phyloP scores from a whole-genome alignment of 768 basidiomycete species.

The Leucocoprinus leucothites region DNA sequence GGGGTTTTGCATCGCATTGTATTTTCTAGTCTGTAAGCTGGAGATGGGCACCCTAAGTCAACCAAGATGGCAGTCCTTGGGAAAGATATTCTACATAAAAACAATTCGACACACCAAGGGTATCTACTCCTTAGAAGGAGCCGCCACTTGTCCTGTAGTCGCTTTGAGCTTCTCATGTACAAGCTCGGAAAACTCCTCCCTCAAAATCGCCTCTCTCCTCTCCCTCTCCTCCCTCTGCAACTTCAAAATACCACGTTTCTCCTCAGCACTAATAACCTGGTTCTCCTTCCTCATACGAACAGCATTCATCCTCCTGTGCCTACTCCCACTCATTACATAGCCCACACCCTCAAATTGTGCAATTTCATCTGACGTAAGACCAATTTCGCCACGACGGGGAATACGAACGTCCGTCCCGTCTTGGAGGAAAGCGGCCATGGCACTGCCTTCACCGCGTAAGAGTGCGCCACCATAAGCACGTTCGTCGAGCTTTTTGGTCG shows the following conservation, averaged over 20 bases:
- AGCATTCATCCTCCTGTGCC: constrained; percentile 97
- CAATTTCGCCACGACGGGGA: constrained; percentile 98
- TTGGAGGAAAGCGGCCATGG: constrained; percentile 95
- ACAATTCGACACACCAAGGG: background rate
- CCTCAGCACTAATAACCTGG: constrained; percentile 98
- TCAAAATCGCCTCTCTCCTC: constrained; percentile 83
- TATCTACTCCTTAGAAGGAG: constrained; percentile 9
- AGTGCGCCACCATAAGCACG: constrained; percentile 88
- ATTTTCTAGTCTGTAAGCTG: background rate
- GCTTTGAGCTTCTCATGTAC: constrained; percentile 72
- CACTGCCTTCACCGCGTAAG: constrained; percentile 91
- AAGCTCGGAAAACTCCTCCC: constrained; percentile 87
- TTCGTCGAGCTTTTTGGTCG: constrained; percentile 64
- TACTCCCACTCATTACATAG: constrained; percentile 96
- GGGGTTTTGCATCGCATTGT: background rate
- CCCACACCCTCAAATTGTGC: constrained; percentile 85
- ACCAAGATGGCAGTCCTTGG: too few species aligned
- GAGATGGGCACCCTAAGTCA: too few species aligned
- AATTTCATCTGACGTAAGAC: constrained; percentile 84
- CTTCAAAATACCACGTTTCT: constrained; percentile 95
- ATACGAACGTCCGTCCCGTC: constrained; percentile 85
- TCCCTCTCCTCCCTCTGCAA: constrained; percentile 92
- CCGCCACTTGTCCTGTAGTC: background rate
- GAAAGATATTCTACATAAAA: too few species aligned
- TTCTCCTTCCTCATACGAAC: constrained; percentile 99